These are phyloP conservation scores for Phoma sp. DNA, from an alignment of 2,329 filamentous ascomycete genomes.

Conservation along the genomic window DNA sequence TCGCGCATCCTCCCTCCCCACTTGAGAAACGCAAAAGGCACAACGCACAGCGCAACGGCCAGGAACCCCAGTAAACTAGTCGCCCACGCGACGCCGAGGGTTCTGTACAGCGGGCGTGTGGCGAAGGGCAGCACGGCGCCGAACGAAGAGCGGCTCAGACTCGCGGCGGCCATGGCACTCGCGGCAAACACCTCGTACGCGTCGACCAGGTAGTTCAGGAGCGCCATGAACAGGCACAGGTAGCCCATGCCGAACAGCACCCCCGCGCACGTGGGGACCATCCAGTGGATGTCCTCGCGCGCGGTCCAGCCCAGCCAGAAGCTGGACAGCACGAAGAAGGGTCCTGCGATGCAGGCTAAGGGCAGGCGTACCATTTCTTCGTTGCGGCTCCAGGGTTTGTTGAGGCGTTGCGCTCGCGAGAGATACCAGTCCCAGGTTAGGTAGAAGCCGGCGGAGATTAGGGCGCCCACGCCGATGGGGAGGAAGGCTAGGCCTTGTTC, in stretches of 20 bases:
- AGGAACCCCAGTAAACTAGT: slow-evolving; percentile 59
- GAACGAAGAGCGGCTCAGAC: slow-evolving; percentile 78
- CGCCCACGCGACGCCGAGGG: slow-evolving; percentile 72
- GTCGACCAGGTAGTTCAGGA: slow-evolving; percentile 66
- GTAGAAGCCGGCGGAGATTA: slow-evolving; percentile 66
- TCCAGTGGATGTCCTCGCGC: slow-evolving; percentile 48
- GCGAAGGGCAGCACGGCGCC: slow-evolving; percentile 65
- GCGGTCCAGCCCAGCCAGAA: slow-evolving; percentile 56
- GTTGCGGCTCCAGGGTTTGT: slow-evolving; percentile 63
- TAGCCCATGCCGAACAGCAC: slow-evolving; percentile 55
- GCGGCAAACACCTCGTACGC: slow-evolving; percentile 78
- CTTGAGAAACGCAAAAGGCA: slow-evolving; percentile 65
- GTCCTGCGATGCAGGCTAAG: slow-evolving; percentile 72
- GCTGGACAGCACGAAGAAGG: slow-evolving; percentile 55
- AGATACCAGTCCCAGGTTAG: slow-evolving; percentile 69
- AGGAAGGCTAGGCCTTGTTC: slow-evolving; percentile 72
- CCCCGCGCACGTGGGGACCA: slow-evolving; percentile 50
- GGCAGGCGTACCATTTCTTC: slow-evolving; percentile 75
- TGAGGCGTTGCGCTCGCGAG: slow-evolving; percentile 53
- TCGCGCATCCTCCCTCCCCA: slow-evolving; percentile 62
- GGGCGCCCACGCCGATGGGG: slow-evolving; percentile 68
- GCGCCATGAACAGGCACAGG: slow-evolving; percentile 58
- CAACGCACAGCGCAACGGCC: slow-evolving; percentile 57
- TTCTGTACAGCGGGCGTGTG: slow-evolving; percentile 65
- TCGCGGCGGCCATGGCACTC: slow-evolving; percentile 81